Base-by-base conservation (phyloP, 306 rosid genomes). In the Dalbergia cultrata region DNA sequence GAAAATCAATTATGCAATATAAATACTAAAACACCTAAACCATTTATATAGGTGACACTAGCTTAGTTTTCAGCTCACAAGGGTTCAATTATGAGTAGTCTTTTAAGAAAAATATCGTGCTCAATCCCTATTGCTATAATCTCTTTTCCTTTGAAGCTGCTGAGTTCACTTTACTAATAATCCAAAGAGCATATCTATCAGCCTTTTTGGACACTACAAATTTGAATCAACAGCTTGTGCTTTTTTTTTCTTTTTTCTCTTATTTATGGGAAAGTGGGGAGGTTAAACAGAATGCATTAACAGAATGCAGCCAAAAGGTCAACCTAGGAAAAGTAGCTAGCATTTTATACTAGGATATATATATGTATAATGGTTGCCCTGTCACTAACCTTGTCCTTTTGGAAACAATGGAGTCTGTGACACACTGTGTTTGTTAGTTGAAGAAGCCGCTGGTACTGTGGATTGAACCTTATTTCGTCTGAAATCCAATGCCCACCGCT, bases 381-480 rank as follows among this genome's bases (percentile, higher is more conserved):
- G 75, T 75, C 79, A 72, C 91, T 82, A 22, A 93, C 97, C 97
- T 88, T 83, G 83, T 84, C 86, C 59, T 80, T 93, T 77, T 83
- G 87, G 75, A 57, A 64, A 78, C 14, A 76, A 79, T 69, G 59
- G 72, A 96, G 95, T 44, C 59, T 83, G 56, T 80, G 76, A 70
- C 92, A 92, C 49, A 93, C 45, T 58, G 74, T 80, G 86, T 89
- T 89, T 2, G 92, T 89, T 92, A 92, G 83, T 64, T 83, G 63
- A 44, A 84, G 73, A 39, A 96, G 90, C 57, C 41, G 80, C 54
- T 70, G 59, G 68, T 82, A 85, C 9, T 86, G 85, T 64, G 92
- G 81, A 85, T 86, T 73, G 21, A 75, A 71, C 80, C 83, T 49
- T 39, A 74, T 83, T 26, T 86, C 94, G 67, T 88, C 83, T 9